Conservation (phyloP, 2,329 filamentous ascomycete species). For the Fusarium sp. region DNA sequence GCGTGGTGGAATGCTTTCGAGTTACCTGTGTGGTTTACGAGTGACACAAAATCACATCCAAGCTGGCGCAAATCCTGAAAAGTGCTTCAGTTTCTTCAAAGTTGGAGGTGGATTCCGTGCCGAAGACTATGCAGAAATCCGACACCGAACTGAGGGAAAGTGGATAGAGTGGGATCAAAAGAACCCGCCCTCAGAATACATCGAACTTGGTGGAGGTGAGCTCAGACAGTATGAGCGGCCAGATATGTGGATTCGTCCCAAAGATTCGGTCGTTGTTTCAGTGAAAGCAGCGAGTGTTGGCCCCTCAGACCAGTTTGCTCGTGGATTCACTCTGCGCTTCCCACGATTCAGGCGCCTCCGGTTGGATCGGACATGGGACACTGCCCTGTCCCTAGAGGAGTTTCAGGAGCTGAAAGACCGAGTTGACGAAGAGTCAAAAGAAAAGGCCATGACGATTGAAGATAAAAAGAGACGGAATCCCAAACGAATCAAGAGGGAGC, state of each 20-base stretch:
- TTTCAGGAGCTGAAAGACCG: constrained; percentile 78
- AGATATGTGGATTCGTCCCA: constrained; percentile 92
- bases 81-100: constrained; percentile 95
- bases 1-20: constrained; percentile 84
- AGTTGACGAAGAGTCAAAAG: constrained; percentile 76
- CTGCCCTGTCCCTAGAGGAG: constrained; percentile 80
- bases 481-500: constrained; percentile 76
- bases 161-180: constrained; percentile 88
- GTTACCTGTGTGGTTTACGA: constrained; percentile 89
- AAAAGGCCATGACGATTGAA: constrained; percentile 83
- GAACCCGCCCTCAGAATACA: constrained; percentile 79
- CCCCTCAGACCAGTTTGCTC: constrained; percentile 81
- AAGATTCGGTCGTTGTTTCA: constrained; percentile 86
- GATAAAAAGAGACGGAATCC: constrained; percentile 66
- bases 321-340: constrained; percentile 84
- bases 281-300: constrained; percentile 88
- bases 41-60: constrained; percentile 76
- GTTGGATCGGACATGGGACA: constrained; percentile 86
- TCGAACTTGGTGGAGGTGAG: constrained; percentile 85
- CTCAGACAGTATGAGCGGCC: constrained; percentile 79
- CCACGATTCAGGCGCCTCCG: constrained; percentile 87
- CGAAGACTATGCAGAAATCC: constrained; percentile 85
- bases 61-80: constrained; percentile 72
- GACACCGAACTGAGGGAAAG: constrained; percentile 88
- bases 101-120: constrained; percentile 93